These are phyloP conservation scores for Solanum paucissectum DNA, from an alignment of 257 asterid genomes.

Conservation along the genomic window DNA sequence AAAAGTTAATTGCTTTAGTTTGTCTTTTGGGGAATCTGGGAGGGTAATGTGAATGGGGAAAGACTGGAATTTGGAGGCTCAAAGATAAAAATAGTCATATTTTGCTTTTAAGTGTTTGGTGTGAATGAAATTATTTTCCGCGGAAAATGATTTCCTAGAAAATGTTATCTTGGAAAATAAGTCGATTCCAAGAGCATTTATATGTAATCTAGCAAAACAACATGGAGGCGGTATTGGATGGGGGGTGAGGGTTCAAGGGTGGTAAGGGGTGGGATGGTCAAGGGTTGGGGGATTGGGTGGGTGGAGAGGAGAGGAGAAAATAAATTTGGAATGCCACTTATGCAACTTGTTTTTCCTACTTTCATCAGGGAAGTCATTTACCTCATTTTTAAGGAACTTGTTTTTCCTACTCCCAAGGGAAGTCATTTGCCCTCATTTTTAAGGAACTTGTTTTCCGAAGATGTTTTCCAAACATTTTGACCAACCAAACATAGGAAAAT, in stretches of 20 bases:
- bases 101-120: not conserved
- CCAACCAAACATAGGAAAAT: not conserved
- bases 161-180: not conserved
- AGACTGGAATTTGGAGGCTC: not conserved
- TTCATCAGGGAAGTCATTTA: not conserved
- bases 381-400: not conserved
- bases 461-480: not conserved
- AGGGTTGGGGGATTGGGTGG: not conserved
- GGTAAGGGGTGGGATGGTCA: not conserved
- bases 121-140: not conserved
- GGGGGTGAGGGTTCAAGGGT: not conserved
- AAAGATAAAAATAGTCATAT: not conserved
- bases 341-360: too few relatives aligned
- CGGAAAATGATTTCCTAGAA: not conserved
- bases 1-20: not conserved
- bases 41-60: not conserved
- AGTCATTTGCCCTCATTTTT: not conserved
- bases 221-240: not conserved
- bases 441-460: not conserved
- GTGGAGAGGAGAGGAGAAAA: not conserved
- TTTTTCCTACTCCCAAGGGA: not conserved
- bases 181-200: not conserved
- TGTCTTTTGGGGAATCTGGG: not conserved
- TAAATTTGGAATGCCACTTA: too few relatives aligned
- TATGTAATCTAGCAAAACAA: not conserved